phyloP scores from a whole-genome alignment of 495 filamentous ascomycete species.

The Saxophila tyrrhenica region DNA sequence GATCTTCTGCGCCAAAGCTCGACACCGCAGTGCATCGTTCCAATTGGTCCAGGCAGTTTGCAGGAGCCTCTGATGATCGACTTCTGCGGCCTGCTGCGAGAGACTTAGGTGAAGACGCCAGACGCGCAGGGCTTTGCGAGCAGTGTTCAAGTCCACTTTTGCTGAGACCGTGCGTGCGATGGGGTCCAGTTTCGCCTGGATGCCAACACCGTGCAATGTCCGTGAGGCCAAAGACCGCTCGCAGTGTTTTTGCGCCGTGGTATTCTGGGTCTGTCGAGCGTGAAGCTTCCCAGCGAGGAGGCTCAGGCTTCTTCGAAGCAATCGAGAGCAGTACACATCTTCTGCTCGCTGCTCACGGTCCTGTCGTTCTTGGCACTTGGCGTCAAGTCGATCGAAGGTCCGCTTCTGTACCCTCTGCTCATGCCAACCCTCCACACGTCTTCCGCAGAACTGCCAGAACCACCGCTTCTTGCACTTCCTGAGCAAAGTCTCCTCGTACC shows the following conservation, averaged over 20 bases:
- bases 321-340: constrained; percentile 17
- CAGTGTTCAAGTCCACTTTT: constrained; percentile 39
- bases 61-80: constrained; percentile 43
- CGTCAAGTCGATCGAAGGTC: constrained; percentile 11
- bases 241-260: constrained; percentile 1
- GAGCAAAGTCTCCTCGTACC: constrained; percentile 7
- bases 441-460: constrained; percentile 19
- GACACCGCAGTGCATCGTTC: constrained; percentile 53
- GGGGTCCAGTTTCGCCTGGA: constrained; percentile 38
- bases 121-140: constrained; percentile 37
- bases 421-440: constrained; percentile 12
- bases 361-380: constrained; percentile 5
- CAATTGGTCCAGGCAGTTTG: constrained; percentile 52
- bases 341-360: constrained; percentile 8
- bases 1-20: constrained; percentile 41
- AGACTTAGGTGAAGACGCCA: constrained; percentile 43
- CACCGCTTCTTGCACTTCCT: constrained; percentile 8
- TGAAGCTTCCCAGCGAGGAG: not conserved
- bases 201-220: constrained; percentile 32
- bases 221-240: constrained; percentile 5
- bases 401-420: constrained; percentile 8
- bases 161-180: constrained; percentile 29
- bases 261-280: not conserved
- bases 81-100: constrained; percentile 41
- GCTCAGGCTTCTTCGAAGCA: not conserved